Percentiles rank a stretch among this genome's conserved stretches.
phyloP scores from a whole-genome alignment of 306 rosid species.

The Sicyos edulis region DNA sequence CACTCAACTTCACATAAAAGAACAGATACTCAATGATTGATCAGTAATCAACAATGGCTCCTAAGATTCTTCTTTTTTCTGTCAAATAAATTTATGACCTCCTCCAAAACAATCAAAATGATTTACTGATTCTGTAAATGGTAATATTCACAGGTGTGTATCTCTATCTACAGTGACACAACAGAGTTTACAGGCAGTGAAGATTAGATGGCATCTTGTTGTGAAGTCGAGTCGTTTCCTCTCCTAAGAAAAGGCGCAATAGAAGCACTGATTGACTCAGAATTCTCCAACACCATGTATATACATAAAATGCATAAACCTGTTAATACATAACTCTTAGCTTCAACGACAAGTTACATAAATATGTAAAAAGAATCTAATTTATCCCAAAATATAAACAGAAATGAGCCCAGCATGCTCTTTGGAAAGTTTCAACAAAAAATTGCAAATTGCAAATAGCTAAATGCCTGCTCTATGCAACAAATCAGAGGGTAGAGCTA shows the following conservation, averaged over 20 bases:
- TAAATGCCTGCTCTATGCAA: background rate
- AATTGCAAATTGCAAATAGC: background rate
- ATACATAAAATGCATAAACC: conserved; percentile 87
- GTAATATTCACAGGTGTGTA: background rate
- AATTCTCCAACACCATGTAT: conserved; percentile 56
- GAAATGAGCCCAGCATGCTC: background rate
- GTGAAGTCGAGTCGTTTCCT: conserved; percentile 39
- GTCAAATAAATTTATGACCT: background rate
- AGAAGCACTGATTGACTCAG: conserved; percentile 40
- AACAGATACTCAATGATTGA: background rate
- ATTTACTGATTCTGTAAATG: background rate
- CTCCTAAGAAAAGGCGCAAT: conserved; percentile 44
- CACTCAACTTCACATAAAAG: background rate
- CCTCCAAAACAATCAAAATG: background rate
- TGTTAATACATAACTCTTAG: conserved; percentile 23
- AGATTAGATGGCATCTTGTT: conserved; percentile 45
- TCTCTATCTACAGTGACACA: background rate
- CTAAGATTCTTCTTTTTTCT: background rate
- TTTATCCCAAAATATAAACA: background rate
- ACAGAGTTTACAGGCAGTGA: background rate
- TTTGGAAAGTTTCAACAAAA: background rate
- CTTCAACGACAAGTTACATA: background rate
- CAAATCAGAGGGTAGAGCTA: background rate
- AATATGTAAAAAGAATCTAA: background rate
- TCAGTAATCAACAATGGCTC: background rate